Conservation (phyloP, 257 asterid species). For the Paraleonurus japonicus region DNA sequence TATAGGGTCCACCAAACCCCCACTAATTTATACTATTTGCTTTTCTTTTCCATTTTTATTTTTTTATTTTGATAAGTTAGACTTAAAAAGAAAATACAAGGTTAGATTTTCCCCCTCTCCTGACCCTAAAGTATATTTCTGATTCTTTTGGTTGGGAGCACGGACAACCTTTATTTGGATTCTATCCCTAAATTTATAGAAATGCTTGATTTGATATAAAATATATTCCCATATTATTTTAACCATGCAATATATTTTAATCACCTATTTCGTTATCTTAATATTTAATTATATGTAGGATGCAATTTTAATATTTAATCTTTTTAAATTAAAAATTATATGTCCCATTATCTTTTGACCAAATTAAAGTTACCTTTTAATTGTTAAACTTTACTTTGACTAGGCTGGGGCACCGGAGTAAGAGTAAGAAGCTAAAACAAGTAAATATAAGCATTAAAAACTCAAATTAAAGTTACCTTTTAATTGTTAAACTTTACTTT, state of each 20-base stretch:
- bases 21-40: neutral
- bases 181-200: conserved; percentile 4
- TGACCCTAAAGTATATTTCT: neutral
- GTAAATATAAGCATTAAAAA: neutral
- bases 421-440: conserved; percentile 9
- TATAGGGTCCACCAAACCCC: neutral
- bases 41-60: neutral
- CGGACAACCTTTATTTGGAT: conserved; percentile 17
- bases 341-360: conserved; percentile 17
- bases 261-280: neutral
- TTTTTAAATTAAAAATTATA: neutral
- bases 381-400: conserved; percentile 17
- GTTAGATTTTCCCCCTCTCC: neutral
- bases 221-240: conserved; percentile 22
- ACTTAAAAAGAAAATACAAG: neutral
- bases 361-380: conserved; percentile 17
- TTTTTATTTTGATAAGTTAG: neutral
- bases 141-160: conserved; percentile 5
- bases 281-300: neutral
- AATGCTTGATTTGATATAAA: conserved; percentile 32
- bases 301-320: neutral
- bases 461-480: neutral
- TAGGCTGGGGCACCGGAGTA: neutral
- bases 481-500: conserved; percentile 19
- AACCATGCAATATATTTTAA: neutral